Evolutionary conservation across 257 asterid genomes (phyloP), one percentile per base, ranked within the genome.

Genomic region (Lantana camara): DNA sequence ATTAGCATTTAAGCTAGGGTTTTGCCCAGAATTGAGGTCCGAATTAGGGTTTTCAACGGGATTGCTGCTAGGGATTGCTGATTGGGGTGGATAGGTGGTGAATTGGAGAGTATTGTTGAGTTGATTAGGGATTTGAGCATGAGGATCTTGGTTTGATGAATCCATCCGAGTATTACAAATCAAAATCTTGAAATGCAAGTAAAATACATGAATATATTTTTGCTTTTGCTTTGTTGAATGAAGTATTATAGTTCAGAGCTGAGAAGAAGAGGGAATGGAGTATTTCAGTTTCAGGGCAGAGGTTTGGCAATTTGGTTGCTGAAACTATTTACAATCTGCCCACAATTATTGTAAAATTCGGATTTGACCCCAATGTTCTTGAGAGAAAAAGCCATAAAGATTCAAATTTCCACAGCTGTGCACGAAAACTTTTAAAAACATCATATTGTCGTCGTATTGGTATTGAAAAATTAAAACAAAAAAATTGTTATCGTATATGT

Each of bases 71-170:
- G 75, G 71, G 66, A 23, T 74, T 27, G 84, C 70, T 22, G 78
- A 51, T 47, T 55, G 27, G 68, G 89, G 83, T 16, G 75, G 66
- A 70, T 64, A 78, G 57, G 71, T 77, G 32, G 89, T 70, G 74
- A 77, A 82, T 20, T 83, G 97, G 44, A 82, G 77, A 37, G 95
- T 72, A 61, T 63, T 75, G 53, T 67, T 63, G 67, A 73, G 68
- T 69, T 68, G 84, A 67, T 72, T 69, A 15, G 81, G 34, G 59
- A 76, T 66, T 49, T 71, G 68, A 20, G 89, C 79, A 34, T 72
- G 46, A 34, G 86, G 76, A 69, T 49, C 69, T 53, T 78, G 79
- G 72, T 61, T 66, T 48, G 87, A 57, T 34, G 68, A 76, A 66
- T 87, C 95, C 96, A 87, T 90, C 40, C 16, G 59, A 29, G 66